A percentile compares a stretch with the other conserved stretches of the same genome.
phyloP scores from a whole-genome alignment of 768 basidiomycete species.

The Nidularia pulvinata region DNA sequence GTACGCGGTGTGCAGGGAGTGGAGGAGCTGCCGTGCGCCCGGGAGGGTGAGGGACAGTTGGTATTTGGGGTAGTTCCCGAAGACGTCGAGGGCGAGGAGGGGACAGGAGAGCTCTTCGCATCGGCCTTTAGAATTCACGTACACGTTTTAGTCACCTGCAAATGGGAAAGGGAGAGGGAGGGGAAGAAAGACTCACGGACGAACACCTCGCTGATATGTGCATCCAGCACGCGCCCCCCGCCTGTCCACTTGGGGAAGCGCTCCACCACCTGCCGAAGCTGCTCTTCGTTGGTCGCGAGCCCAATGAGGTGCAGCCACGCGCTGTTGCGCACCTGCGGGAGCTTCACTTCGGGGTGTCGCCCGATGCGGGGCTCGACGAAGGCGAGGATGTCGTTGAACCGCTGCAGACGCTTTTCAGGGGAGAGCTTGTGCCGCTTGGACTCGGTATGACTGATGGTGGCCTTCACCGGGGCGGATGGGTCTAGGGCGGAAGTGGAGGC shows the following conservation, averaged over 20 bases:
- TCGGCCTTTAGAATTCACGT: slow-evolving; percentile 39
- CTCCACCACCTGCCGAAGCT: slow-evolving; percentile 44
- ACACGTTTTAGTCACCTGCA: background rate
- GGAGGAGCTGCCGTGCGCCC: slow-evolving; percentile 56
- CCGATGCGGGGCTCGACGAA: slow-evolving; percentile 39
- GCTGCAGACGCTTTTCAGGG: slow-evolving; percentile 21
- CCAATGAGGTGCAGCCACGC: slow-evolving; percentile 52
- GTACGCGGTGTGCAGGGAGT: slow-evolving; percentile 47
- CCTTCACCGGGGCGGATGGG: background rate
- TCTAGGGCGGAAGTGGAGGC: background rate
- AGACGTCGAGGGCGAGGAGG: slow-evolving; percentile 55
- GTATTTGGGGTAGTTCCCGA: slow-evolving; percentile 64
- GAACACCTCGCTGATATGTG: slow-evolving; percentile 43
- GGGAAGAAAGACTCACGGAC: slow-evolving; percentile 41
- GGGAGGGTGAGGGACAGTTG: slow-evolving; percentile 49
- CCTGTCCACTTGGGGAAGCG: slow-evolving; percentile 52
- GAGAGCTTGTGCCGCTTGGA: slow-evolving; percentile 18
- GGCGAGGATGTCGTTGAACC: slow-evolving; percentile 29
- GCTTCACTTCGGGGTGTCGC: slow-evolving; percentile 24
- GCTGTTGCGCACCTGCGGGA: slow-evolving; percentile 36
- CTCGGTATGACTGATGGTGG: slow-evolving; percentile 1
- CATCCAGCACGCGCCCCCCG: slow-evolving; percentile 33
- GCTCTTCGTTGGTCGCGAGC: slow-evolving; percentile 46
- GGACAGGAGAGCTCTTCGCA: slow-evolving; percentile 59
- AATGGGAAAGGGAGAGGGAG: background rate